Conservation (phyloP, 2,329 filamentous ascomycete species). For the Clarireedia paspali region DNA sequence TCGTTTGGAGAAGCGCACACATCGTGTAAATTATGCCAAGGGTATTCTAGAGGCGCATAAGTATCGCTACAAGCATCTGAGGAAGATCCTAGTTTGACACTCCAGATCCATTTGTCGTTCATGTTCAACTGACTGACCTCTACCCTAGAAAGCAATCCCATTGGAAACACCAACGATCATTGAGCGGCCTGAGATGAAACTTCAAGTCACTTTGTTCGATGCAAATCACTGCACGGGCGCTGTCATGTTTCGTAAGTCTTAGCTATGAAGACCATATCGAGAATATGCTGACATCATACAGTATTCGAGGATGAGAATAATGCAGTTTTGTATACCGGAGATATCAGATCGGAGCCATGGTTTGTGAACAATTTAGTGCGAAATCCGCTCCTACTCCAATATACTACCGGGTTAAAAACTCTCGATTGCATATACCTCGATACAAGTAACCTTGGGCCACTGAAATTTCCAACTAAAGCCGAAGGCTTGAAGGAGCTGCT, state of each 20-base stretch:
- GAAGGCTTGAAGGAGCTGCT: constrained; percentile 71
- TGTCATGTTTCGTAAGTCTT: constrained; percentile 68
- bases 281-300: constrained; percentile 10
- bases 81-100: constrained; percentile 51
- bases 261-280: background rate
- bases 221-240: constrained; percentile 88
- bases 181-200: constrained; percentile 62
- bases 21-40: constrained; percentile 72
- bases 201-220: constrained; percentile 79
- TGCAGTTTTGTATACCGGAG: constrained; percentile 80
- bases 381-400: constrained; percentile 68
- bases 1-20: constrained; percentile 68
- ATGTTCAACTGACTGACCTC: too few species aligned
- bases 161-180: constrained; percentile 71
- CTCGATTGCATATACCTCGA: constrained; percentile 85
- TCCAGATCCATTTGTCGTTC: background rate
- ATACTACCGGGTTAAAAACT: constrained; percentile 54
- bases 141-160: constrained; percentile 63
- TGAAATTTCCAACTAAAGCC: constrained; percentile 53
- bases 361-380: constrained; percentile 69
- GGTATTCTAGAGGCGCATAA: constrained; percentile 68
- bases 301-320: constrained; percentile 67
- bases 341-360: constrained; percentile 80
- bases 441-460: constrained; percentile 59
- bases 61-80: constrained; percentile 70